A percentile compares a stretch with the other conserved stretches of the same genome.
These are phyloP conservation scores for Ceratobasidium sp. DNA, from an alignment of 1,284 basidiomycete genomes.

Conservation along the genomic window DNA sequence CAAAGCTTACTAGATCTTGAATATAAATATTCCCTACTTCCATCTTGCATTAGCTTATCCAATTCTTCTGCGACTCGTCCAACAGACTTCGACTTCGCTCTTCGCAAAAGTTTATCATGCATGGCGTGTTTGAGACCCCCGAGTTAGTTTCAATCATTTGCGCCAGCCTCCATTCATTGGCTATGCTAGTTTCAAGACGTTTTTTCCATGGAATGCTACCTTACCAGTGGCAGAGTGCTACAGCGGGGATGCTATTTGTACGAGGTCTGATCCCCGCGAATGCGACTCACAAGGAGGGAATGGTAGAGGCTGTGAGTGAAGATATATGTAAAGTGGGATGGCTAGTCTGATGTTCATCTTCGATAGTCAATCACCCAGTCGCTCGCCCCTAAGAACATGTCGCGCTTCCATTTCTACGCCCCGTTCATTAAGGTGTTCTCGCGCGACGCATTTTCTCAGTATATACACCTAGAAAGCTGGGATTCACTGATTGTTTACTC, in stretches of 20 bases:
- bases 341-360: neutral
- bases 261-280: neutral
- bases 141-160: neutral
- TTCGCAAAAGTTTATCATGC: too few species aligned
- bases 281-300: neutral
- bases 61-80: too few species aligned
- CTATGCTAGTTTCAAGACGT: neutral
- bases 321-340: neutral
- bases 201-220: constrained; percentile 1
- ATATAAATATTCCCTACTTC: too few species aligned
- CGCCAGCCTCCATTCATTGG: neutral
- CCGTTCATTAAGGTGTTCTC: neutral
- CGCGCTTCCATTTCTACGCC: neutral
- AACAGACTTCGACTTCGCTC: too few species aligned
- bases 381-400: neutral
- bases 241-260: neutral
- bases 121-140: neutral
- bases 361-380: neutral
- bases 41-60: too few species aligned
- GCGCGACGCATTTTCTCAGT: neutral
- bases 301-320: neutral
- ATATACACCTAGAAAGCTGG: neutral
- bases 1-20: too few species aligned
- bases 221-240: neutral
- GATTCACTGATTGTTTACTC: neutral